Percentiles rank a stretch among this genome's conserved stretches.
These are phyloP conservation scores for Skeletonema potamos DNA, from an alignment of 108 stramenopile species.

Conservation along the genomic window DNA sequence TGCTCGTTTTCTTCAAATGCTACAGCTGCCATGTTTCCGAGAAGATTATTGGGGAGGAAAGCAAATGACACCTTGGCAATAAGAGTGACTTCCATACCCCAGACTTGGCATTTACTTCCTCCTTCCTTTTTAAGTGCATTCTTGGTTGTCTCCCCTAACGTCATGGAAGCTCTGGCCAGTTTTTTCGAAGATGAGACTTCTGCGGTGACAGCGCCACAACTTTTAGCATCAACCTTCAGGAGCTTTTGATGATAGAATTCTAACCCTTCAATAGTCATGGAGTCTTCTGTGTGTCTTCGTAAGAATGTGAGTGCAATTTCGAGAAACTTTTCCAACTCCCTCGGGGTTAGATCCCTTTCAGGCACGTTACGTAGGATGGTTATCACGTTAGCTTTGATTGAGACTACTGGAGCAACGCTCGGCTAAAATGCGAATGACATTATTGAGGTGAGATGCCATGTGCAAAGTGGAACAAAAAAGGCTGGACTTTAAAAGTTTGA, in stretches of 20 bases:
- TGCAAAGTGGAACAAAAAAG: too few relatives aligned
- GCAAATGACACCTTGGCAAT: constrained; percentile 8
- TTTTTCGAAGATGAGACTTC: not conserved
- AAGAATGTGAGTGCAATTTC: not conserved
- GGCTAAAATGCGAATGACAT: not conserved
- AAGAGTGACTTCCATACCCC: constrained; percentile 23
- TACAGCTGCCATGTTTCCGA: constrained; percentile 23
- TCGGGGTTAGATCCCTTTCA: not conserved
- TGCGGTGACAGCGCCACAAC: not conserved
- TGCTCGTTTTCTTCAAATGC: constrained; percentile 16
- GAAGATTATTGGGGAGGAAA: constrained; percentile 12
- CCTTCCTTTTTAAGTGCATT: not conserved
- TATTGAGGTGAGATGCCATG: not conserved
- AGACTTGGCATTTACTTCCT: constrained; percentile 6
- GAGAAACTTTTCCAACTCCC: not conserved
- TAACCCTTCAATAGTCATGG: not conserved
- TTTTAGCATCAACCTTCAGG: not conserved
- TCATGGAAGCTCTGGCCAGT: not conserved
- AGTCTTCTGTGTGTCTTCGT: not conserved
- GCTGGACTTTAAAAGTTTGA: not conserved
- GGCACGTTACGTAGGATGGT: not conserved
- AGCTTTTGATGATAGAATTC: not conserved
- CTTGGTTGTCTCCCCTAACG: not conserved
- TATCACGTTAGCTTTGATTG: not conserved
- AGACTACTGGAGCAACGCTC: not conserved